Evolutionary conservation across 192 early-diverging fungal genomes (phyloP).

Genomic region (Backusella australiensis): DNA sequence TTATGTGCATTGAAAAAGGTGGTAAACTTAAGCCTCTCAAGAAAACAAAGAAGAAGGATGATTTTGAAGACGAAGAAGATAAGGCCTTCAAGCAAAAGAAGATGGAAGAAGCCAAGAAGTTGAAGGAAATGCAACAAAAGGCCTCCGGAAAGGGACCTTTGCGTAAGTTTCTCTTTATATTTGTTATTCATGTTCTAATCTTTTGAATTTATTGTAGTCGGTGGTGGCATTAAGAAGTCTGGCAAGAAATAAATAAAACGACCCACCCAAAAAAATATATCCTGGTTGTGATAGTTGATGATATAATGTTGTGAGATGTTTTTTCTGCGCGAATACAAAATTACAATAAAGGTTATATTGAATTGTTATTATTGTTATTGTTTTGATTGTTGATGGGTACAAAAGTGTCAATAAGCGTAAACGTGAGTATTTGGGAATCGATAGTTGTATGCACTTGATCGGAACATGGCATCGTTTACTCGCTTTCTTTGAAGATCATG

Average conservation of each 20-base stretch:
- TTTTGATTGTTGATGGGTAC: no score
- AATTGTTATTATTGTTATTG: no score
- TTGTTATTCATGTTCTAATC: neutral
- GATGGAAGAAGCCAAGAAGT: conserved; percentile 72
- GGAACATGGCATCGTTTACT: no score
- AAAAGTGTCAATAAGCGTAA: no score
- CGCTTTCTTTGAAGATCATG: no score
- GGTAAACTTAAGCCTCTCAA: conserved; percentile 91
- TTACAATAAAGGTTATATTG: no score
- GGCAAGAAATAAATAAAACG: conserved; percentile 63
- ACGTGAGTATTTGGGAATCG: no score
- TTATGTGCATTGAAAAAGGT: conserved; percentile 39
- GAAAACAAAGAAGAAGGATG: conserved; percentile 72
- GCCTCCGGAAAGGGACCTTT: conserved; percentile 66
- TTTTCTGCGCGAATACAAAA: no score
- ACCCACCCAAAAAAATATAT: neutral
- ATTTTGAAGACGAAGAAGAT: conserved; percentile 73
- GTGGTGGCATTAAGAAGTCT: conserved; percentile 76
- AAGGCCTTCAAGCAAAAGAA: conserved; percentile 76
- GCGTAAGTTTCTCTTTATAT: conserved; percentile 33
- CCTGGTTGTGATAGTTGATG: neutral
- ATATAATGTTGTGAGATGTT: neutral
- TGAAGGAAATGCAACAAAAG: conserved; percentile 72
- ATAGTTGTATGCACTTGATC: no score
- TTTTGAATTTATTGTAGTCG: conserved; percentile 32